Evolutionary conservation across 2,329 filamentous ascomycete species (phyloP).

Genomic region (Macrophomina pseudophaseolina): DNA sequence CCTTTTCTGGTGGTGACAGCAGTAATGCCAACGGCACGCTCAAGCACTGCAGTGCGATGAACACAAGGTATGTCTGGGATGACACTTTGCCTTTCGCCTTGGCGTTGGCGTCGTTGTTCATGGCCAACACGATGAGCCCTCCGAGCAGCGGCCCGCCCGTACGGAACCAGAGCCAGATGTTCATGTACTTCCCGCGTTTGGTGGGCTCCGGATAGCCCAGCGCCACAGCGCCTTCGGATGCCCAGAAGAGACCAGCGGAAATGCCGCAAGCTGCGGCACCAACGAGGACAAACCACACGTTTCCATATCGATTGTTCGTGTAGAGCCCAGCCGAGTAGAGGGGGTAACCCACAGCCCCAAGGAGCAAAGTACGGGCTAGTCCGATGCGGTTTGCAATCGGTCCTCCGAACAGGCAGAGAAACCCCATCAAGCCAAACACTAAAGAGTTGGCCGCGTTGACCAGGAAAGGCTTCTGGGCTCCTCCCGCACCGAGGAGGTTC

Average conservation of each 20-base stretch:
- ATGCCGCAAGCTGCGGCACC: conserved; percentile 56
- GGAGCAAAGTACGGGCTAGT: conserved; percentile 51
- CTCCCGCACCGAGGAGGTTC: conserved; percentile 59
- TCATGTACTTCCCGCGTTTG: conserved; percentile 55
- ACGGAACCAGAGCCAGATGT: conserved; percentile 57
- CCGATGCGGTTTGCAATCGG: conserved; percentile 58
- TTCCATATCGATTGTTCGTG: conserved; percentile 57
- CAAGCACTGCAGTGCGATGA: conserved; percentile 48
- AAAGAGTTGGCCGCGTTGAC: conserved; percentile 60
- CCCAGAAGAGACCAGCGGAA: conserved; percentile 58
- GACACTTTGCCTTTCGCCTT: conserved; percentile 42
- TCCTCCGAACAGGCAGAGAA: conserved; percentile 56
- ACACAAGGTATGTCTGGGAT: conserved; percentile 50
- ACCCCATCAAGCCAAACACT: conserved; percentile 54
- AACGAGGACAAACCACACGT: conserved; percentile 58
- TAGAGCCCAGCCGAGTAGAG: conserved; percentile 57
- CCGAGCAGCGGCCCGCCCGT: conserved; percentile 57
- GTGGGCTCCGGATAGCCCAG: conserved; percentile 55
- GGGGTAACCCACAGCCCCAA: conserved; percentile 56
- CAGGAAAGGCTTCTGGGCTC: conserved; percentile 57
- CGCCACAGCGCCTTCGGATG: conserved; percentile 56
- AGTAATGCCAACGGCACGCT: conserved; percentile 47
- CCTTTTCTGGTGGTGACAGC: conserved; percentile 48
- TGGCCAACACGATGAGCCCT: conserved; percentile 52
- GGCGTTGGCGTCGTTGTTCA: conserved; percentile 46